Evolutionary conservation across 306 rosid genomes (phyloP).

Genomic region (Glycine latifolia): DNA sequence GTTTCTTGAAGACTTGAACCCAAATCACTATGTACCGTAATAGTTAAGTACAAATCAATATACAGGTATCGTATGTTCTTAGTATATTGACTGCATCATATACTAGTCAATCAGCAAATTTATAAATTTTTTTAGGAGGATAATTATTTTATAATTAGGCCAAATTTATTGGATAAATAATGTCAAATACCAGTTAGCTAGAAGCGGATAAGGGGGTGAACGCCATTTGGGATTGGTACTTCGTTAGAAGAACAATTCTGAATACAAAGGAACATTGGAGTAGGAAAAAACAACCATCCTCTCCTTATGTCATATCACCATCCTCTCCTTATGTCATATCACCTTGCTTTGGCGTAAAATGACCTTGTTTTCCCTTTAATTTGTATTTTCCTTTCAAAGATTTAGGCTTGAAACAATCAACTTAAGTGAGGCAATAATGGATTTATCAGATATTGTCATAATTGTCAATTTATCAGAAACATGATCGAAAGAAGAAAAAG

Average conservation of each 20-base stretch:
- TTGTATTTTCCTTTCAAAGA: slow-evolving; percentile 40
- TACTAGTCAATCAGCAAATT: neutral
- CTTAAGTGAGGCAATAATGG: neutral
- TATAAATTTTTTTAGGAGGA: slow-evolving; percentile 31
- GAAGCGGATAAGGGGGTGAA: neutral
- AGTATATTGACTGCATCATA: neutral
- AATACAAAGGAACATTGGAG: no score
- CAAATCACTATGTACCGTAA: slow-evolving; percentile 53
- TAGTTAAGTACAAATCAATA: slow-evolving; percentile 33
- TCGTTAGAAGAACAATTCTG: no score
- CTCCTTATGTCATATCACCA: neutral
- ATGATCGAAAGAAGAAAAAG: neutral
- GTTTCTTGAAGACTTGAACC: slow-evolving; percentile 46
- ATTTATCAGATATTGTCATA: neutral
- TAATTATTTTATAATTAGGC: neutral
- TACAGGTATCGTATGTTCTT: slow-evolving; percentile 17
- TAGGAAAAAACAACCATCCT: neutral
- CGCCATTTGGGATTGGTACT: neutral
- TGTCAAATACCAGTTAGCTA: neutral
- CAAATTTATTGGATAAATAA: slow-evolving; percentile 12
- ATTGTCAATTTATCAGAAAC: neutral
- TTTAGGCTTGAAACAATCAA: neutral
- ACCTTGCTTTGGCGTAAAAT: neutral
- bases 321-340: neutral
- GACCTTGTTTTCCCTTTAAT: neutral